Evolutionary conservation across 495 filamentous ascomycete genomes (phyloP).

Genomic region (Xylaria sp.): DNA sequence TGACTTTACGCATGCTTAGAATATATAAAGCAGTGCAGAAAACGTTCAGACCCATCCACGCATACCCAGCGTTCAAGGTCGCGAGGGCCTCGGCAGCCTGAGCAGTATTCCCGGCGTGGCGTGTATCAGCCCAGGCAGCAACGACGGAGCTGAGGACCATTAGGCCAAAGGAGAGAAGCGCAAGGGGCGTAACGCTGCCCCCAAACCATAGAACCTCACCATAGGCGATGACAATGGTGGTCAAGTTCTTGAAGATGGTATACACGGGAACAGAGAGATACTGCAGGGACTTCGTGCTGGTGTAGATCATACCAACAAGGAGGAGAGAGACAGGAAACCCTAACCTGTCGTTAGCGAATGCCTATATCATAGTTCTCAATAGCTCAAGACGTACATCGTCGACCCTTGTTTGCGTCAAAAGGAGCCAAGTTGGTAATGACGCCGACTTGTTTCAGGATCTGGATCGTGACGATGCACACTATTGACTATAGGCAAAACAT

Average conservation of each 20-base stretch:
- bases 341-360: conserved; percentile 43
- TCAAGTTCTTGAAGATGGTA: conserved; percentile 99
- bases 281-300: conserved; percentile 93
- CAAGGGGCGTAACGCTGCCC: conserved; percentile 85
- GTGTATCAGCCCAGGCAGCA: conserved; percentile 98
- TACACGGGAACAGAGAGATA: conserved; percentile 98
- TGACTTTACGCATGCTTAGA: conserved; percentile 94
- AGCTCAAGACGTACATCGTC: conserved; percentile 72
- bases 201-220: conserved; percentile 99
- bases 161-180: conserved; percentile 93
- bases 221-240: conserved; percentile 98
- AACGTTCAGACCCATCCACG: conserved; percentile 98
- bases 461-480: conserved; percentile 90
- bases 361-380: background rate
- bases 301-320: conserved; percentile 99
- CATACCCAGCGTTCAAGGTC: conserved; percentile 93
- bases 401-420: conserved; percentile 89
- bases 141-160: conserved; percentile 97
- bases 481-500: conserved; percentile 66
- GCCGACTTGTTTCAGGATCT: conserved; percentile 80
- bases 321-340: conserved; percentile 98
- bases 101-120: conserved; percentile 69
- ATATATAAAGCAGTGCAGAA: conserved; percentile 92
- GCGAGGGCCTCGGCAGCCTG: conserved; percentile 79
- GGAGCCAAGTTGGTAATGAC: conserved; percentile 84